These are phyloP conservation scores for Beauveria asiatica DNA, from an alignment of 2,329 filamentous ascomycete species.

Conservation along the genomic window DNA sequence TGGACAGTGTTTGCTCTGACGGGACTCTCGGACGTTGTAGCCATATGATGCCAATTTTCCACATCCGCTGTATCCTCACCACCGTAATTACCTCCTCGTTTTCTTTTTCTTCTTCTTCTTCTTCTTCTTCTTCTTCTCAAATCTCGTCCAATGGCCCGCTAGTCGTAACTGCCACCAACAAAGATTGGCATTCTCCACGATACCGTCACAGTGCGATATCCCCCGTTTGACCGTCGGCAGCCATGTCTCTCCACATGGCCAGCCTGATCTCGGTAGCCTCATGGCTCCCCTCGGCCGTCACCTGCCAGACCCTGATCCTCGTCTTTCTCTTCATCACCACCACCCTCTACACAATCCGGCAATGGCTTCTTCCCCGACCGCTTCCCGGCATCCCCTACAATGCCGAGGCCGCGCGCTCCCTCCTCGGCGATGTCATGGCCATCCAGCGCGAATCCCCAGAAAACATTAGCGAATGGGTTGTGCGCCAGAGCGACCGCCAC, in stretches of 20 bases:
- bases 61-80: neutral
- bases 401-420: conserved; percentile 20
- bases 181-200: neutral
- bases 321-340: neutral
- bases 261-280: neutral
- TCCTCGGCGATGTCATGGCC: conserved; percentile 34
- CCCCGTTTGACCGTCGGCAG: neutral
- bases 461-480: conserved; percentile 17
- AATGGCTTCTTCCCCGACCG: conserved; percentile 29
- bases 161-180: neutral
- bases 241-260: neutral
- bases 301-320: neutral
- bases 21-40: neutral
- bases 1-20: neutral
- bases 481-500: conserved; percentile 22
- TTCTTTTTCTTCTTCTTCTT: too few species aligned
- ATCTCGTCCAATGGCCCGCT: neutral
- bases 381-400: conserved; percentile 39
- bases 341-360: conserved; percentile 9
- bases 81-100: neutral
- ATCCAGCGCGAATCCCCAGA: conserved; percentile 6
- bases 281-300: neutral
- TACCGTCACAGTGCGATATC: neutral
- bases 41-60: neutral
- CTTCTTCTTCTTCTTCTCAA: neutral